Percentiles rank a stretch among this genome's conserved stretches.
These are phyloP conservation scores for Tetrapyrgos nigripes DNA, from an alignment of 1,284 basidiomycete species.

Conservation along the genomic window DNA sequence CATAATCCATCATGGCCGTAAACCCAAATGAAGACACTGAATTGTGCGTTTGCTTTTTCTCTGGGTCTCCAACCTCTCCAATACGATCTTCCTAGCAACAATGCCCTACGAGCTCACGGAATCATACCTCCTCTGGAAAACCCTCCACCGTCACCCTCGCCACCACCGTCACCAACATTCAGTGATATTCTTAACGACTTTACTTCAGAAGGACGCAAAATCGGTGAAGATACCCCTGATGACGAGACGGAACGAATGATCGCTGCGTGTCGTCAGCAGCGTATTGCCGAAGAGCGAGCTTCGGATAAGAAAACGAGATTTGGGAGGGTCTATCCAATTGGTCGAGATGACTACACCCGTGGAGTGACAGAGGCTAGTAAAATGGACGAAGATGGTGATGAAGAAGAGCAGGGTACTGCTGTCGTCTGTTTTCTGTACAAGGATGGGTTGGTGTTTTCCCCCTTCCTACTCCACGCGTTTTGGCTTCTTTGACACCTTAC, in stretches of 20 bases:
- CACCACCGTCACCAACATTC: slow-evolving; percentile 70
- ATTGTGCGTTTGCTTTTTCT: slow-evolving; percentile 65
- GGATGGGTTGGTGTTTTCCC: slow-evolving; percentile 69
- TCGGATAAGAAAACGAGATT: slow-evolving; percentile 76
- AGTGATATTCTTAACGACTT: slow-evolving; percentile 73
- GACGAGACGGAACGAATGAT: slow-evolving; percentile 84
- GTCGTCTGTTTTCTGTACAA: slow-evolving; percentile 92
- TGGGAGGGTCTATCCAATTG: slow-evolving; percentile 89
- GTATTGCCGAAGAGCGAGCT: slow-evolving; percentile 70
- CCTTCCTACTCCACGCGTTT: not conserved
- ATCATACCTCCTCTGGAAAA: slow-evolving; percentile 82
- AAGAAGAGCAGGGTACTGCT: slow-evolving; percentile 76
- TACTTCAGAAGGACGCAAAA: slow-evolving; percentile 70
- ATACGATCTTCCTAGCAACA: slow-evolving; percentile 67
- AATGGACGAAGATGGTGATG: slow-evolving; percentile 68
- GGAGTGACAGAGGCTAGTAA: slow-evolving; percentile 95
- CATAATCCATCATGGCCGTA: slow-evolving; percentile 58
- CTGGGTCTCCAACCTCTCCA: slow-evolving; percentile 11
- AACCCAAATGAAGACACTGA: slow-evolving; percentile 92
- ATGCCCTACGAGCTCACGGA: slow-evolving; percentile 89
- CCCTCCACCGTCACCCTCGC: slow-evolving; percentile 75
- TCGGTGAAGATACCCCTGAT: slow-evolving; percentile 71
- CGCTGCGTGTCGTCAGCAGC: slow-evolving; percentile 70
- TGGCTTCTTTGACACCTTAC: slow-evolving; percentile 4
- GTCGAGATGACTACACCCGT: slow-evolving; percentile 91